Evolutionary conservation across 2,329 filamentous ascomycete species (phyloP), one percentile per base, ranked within the genome.

Genomic region (Fusarium ambrosium): DNA sequence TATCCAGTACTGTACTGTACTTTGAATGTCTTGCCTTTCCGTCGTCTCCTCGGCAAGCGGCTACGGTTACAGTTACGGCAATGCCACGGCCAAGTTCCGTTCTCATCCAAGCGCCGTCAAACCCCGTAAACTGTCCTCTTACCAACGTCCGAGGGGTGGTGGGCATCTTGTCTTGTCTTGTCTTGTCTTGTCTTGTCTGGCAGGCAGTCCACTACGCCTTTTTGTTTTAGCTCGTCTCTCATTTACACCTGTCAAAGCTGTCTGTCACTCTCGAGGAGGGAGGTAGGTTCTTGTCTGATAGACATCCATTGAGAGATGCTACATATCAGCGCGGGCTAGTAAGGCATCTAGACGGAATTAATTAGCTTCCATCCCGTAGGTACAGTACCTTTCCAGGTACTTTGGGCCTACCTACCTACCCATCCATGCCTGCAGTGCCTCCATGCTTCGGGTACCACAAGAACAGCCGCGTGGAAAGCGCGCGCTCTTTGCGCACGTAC

Each of bases 391-490:
- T 48, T 22, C 43, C 22, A 43, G 20, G 41, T 43, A 48, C 45
- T 48, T 48, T 4, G 8, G 27, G 27, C 27, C 27, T 27, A 27
- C 27, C 22, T 51, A 27, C 13, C 10, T 51, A 56, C 22, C 22
- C 4, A 24, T 56, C 53, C 53, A 36, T 56, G 53, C 24, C 48
- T 53, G n/a, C 45, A 27, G 27, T 27, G 27, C 27, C 27, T 27
- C 27, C 53, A 9, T 32, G 29, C 29, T 32, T 56, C 29, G 53
- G 36, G 37, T 39, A 39, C 20, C 32, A 36, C 41, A 70, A 66
- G 70, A 74, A 62, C 60, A 73, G 71, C 39, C 67, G 71, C 67
- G 66, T 64, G 56, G 59, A 72, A 72, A 72, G 67, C 68, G 71
- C 71, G 56, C 69, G 68, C 59, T 56, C 55, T 39, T 29, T 53